phyloP scores from a whole-genome alignment of 768 basidiomycete genomes.

The Hericium coralloides region DNA sequence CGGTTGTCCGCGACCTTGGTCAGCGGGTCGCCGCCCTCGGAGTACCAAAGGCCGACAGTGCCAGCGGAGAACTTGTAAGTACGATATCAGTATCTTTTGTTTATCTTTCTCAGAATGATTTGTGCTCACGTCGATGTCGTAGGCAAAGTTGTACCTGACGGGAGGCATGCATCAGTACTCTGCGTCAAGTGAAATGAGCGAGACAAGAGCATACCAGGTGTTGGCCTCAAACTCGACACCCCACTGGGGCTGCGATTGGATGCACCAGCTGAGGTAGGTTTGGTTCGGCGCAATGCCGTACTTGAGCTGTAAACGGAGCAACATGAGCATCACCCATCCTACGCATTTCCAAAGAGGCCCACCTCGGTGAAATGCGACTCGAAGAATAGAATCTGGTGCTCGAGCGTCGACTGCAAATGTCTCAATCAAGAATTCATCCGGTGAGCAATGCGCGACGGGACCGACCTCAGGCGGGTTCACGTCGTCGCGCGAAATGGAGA shows the following conservation, averaged over 20 bases:
- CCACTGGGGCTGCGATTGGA: constrained; percentile 38
- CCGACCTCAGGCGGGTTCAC: constrained; percentile 45
- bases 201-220: constrained; percentile 30
- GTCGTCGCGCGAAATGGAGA: constrained; percentile 40
- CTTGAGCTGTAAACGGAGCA: constrained; percentile 32
- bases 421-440: neutral
- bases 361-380: constrained; percentile 59
- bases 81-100: neutral
- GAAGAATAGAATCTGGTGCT: constrained; percentile 57
- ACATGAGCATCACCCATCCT: too few species aligned
- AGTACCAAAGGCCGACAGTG: constrained; percentile 52
- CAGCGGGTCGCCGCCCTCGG: constrained; percentile 38
- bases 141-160: constrained; percentile 45
- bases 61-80: constrained; percentile 35
- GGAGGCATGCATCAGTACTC: neutral
- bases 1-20: constrained; percentile 39
- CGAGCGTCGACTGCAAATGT: constrained; percentile 33
- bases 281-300: constrained; percentile 44
- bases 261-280: constrained; percentile 46
- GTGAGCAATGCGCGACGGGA: neutral
- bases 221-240: constrained; percentile 39
- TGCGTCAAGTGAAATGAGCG: neutral
- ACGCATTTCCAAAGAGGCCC: neutral
- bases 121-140: constrained; percentile 47
- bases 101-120: neutral